These are phyloP conservation scores for Peterozyma xylosa DNA, from an alignment of 805 yeast genomes.

Conservation along the genomic window DNA sequence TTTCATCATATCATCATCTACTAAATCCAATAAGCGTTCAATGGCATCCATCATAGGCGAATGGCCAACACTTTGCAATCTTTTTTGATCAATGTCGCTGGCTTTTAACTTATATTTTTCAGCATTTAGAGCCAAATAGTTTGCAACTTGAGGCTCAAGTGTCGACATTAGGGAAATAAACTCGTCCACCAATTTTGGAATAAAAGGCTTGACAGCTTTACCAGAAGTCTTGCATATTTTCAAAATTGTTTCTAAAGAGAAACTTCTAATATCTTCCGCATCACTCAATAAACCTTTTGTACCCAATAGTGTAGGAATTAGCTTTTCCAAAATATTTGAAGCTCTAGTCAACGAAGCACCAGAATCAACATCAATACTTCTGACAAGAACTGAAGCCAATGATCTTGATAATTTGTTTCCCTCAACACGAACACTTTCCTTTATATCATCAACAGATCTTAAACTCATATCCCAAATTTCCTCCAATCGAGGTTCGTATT, in stretches of 20 bases:
- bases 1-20: constrained; percentile 44
- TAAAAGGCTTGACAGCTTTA: constrained; percentile 51
- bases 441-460: constrained; percentile 87
- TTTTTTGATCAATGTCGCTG: constrained; percentile 67
- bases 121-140: constrained; percentile 81
- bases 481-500: constrained; percentile 44
- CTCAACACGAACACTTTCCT: constrained; percentile 83
- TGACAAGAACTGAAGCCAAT: constrained; percentile 55
- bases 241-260: constrained; percentile 69
- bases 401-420: constrained; percentile 63
- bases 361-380: constrained; percentile 40
- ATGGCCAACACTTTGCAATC: constrained; percentile 63
- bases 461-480: constrained; percentile 85
- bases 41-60: constrained; percentile 90
- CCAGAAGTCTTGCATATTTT: constrained; percentile 64
- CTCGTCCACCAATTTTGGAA: constrained; percentile 62
- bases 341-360: constrained; percentile 35
- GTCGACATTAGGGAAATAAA: constrained; percentile 72
- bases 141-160: constrained; percentile 84
- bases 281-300: constrained; percentile 73
- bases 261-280: constrained; percentile 75
- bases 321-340: constrained; percentile 37
- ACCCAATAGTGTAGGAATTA: constrained; percentile 78
- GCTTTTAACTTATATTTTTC: constrained; percentile 73
- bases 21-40: constrained; percentile 55